These are phyloP conservation scores for Termitomyces sp. DNA, from an alignment of 1,284 basidiomycete genomes.

Conservation along the genomic window DNA sequence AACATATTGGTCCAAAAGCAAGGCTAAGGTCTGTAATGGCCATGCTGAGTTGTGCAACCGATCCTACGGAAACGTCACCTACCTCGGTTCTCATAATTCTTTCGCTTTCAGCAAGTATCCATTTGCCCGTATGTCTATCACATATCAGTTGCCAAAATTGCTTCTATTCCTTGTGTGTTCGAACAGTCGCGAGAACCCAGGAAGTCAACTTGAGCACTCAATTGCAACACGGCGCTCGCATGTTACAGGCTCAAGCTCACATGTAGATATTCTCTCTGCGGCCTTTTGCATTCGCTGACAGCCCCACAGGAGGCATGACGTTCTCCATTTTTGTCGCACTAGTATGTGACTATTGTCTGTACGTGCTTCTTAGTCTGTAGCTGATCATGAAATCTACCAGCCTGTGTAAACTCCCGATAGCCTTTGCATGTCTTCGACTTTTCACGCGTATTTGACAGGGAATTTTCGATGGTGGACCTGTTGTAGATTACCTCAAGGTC, in stretches of 20 bases:
- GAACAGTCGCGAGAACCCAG: conserved; percentile 56
- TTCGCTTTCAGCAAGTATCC: conserved; percentile 54
- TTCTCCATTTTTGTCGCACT: conserved; percentile 68
- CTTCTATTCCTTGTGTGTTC: not conserved
- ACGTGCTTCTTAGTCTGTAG: not conserved
- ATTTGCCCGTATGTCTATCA: conserved; percentile 36
- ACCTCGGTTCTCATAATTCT: conserved; percentile 67
- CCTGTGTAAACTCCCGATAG: conserved; percentile 19
- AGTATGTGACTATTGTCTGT: conserved; percentile 24
- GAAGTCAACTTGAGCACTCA: conserved; percentile 56
- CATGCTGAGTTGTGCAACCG: conserved; percentile 55
- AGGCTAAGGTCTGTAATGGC: conserved; percentile 48
- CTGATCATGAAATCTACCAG: conserved; percentile 11
- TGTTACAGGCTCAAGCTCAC: conserved; percentile 73
- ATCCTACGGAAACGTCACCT: conserved; percentile 58
- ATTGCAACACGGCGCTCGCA: conserved; percentile 62
- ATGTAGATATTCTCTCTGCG: conserved; percentile 25
- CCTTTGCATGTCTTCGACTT: too few relatives aligned
- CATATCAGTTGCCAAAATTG: not conserved
- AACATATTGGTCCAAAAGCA: conserved; percentile 8
- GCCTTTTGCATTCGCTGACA: not conserved
- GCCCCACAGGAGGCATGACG: conserved; percentile 26
- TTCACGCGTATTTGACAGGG: conserved; percentile 18
- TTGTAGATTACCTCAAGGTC: conserved; percentile 26
- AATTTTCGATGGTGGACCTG: conserved; percentile 61